Base-by-base conservation (phyloP, 75 land plant species). In the Selaginella moellendorffii region DNA sequence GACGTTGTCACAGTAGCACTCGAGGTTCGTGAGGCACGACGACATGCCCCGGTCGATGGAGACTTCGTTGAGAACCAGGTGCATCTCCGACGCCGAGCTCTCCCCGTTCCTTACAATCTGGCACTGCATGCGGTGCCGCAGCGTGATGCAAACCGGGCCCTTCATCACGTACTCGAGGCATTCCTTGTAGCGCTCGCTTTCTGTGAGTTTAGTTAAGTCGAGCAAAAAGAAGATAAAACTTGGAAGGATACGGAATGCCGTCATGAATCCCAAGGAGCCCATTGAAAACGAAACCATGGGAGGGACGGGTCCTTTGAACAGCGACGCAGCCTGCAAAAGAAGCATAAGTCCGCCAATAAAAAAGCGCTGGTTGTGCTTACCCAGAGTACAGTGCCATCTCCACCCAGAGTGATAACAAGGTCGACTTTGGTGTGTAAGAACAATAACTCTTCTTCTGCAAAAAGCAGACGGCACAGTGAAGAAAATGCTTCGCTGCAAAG, bases 351-450 rank as follows among this genome's bases (percentile, higher is more conserved):
- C 5, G 14, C 5, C 5, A 36, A 5, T 36, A 36, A 36, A 14
- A 14, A 36, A 36, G 14, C 46, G 5, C 14, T 36, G 14, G 53
- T 26, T 54, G 36, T 20, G 54, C 81, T 67, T 89, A 85, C 98
- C 98, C 98, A 93, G 58, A 93, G 82, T 30, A 93, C 90, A 20
- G 98, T 93, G 54, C 98, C 98, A 82, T 93, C 98, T 24, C 98
- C 98, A 46, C 98, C 98, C 52, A 93, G 90, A 28, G 98, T 88
- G 30, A 83, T 71, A n/a, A 93, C 85, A 73, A 93, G 81, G 30
- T 93, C 98, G 65, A 88, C 85, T 70, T 83, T 83, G 14, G 71
- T 73, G 68, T 88, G 90, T 22, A 93, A 71, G 26, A 60, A 58
- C 27, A 51, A 24, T 51, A 83, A 59, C 67, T 88, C 96, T 26